Conservation (phyloP, 768 basidiomycete species). For the Lepiota subincarnata region DNA sequence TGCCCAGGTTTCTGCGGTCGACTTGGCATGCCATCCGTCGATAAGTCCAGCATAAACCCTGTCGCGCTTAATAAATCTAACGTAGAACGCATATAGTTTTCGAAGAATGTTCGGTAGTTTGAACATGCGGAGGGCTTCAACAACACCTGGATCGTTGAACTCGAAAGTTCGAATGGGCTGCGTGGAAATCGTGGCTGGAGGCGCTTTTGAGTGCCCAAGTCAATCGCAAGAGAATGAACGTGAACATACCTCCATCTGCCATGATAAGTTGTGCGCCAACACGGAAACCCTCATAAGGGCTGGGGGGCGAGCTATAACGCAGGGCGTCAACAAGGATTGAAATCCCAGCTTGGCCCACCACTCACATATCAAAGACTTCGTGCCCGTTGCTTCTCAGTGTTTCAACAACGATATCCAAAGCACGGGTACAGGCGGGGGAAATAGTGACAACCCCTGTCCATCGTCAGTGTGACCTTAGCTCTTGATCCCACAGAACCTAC, state of each 20-base stretch:
- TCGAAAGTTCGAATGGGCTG: slow-evolving; percentile 36
- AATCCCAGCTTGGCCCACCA: no score
- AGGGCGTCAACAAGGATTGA: background rate
- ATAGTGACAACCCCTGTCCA: slow-evolving; percentile 47
- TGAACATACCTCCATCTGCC: slow-evolving; percentile 41
- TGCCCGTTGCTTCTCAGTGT: slow-evolving; percentile 44
- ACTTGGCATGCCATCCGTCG: slow-evolving; percentile 41
- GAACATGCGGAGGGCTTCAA: slow-evolving; percentile 33
- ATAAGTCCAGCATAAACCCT: slow-evolving; percentile 50
- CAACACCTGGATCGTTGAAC: slow-evolving; percentile 45
- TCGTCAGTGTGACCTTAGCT: slow-evolving; percentile 10
- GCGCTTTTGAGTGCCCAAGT: slow-evolving; percentile 13
- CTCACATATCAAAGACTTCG: slow-evolving; percentile 44
- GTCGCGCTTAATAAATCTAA: slow-evolving; percentile 49
- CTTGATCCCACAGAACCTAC: slow-evolving; percentile 26
- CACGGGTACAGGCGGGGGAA: slow-evolving; percentile 58
- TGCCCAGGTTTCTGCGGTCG: slow-evolving; percentile 40
- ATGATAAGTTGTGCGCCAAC: slow-evolving; percentile 50
- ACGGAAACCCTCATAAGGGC: slow-evolving; percentile 47
- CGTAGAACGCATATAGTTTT: slow-evolving; percentile 45
- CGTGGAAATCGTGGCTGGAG: slow-evolving; percentile 21
- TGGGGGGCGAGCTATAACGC: slow-evolving; percentile 33
- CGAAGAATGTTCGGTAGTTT: slow-evolving; percentile 44
- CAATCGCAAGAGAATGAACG: background rate
- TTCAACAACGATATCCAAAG: slow-evolving; percentile 42